phyloP scores from a whole-genome alignment of 768 basidiomycete species.

The Chlorophyllum brunneum region DNA sequence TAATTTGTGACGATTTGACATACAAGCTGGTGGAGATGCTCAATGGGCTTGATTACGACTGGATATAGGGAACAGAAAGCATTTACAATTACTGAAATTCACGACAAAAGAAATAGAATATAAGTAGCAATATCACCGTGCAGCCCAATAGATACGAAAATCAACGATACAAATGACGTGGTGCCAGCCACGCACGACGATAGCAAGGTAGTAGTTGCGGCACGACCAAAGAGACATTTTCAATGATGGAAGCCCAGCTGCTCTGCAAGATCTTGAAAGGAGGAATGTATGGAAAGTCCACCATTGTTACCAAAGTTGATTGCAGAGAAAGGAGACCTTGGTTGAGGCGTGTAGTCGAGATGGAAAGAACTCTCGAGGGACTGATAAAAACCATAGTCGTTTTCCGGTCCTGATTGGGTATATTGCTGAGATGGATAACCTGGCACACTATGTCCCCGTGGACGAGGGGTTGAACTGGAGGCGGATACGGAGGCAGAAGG shows the following conservation, averaged over 20 bases:
- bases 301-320: constrained; percentile 14
- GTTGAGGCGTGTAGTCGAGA: constrained; percentile 9
- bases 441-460: background rate
- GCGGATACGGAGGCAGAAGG: background rate
- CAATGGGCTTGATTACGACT: too few species aligned
- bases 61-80: too few species aligned
- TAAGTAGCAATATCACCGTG: background rate
- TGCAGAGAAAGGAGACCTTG: constrained; percentile 9
- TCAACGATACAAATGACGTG: background rate
- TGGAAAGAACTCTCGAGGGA: constrained; percentile 7
- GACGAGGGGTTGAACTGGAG: background rate
- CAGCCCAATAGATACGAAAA: background rate
- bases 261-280: constrained; percentile 67
- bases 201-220: background rate
- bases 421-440: background rate
- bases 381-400: constrained; percentile 5
- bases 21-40: too few species aligned
- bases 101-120: background rate
- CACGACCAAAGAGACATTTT: background rate
- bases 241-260: constrained; percentile 51
- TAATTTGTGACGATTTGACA: too few species aligned
- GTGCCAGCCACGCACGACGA: background rate
- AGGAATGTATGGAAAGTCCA: constrained; percentile 44
- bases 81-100: background rate
- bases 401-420: background rate